Evolutionary conservation across 2,329 filamentous ascomycete species (phyloP), one percentile per base, ranked within the genome.

Genomic region (Neofusicoccum kwambonambiense): DNA sequence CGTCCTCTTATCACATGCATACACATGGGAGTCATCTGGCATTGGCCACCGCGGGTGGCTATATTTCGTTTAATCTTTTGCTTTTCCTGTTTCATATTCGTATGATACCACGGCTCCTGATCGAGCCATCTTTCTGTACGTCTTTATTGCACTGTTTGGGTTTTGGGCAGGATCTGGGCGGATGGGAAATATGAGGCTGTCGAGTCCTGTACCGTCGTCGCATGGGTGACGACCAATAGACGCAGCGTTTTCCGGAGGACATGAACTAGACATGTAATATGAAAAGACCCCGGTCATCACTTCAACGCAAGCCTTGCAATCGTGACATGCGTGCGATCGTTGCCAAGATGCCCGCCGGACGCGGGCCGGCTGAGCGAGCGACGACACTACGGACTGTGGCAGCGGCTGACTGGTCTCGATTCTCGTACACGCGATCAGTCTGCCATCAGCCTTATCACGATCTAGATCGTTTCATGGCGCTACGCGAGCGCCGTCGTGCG

Each of bases 81-180:
- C 27, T 19, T 62, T 62, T 62, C 42, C 34, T 50, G 35, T 50
- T 62, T 50, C 58, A 51, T 62, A 41, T 62, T 50, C 58, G 47
- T 62, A 62, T 62, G 58, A 62, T 62, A 62, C 58, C 58, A 62
- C 58, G 58, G 58, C 58, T 51, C 45, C 34, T 17, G 22, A 37
- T 27, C 12, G 42, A 11, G 56, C 42, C 42, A 60, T 60, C 42
- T 31, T 60, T 58, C 50, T 13, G 52, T 42, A 42, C 37, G 52
- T 57, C 17, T 56, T 57, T 52, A 37, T 12, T 52, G n/a, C 47
- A 22, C 47, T 50, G n/a, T 0, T 50, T 50, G 27, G 47, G 15
- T 50, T 6, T 15, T 8, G 13, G 44, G 7, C 19, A 5, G 44
- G 44, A n/a, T 50, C 12, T 11, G 39, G 22, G 22, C n/a, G 39